A percentile compares a stretch with the other conserved stretches of the same genome.
Conservation (phyloP, 768 basidiomycete genomes). For the Lentinula aciculospora region DNA sequence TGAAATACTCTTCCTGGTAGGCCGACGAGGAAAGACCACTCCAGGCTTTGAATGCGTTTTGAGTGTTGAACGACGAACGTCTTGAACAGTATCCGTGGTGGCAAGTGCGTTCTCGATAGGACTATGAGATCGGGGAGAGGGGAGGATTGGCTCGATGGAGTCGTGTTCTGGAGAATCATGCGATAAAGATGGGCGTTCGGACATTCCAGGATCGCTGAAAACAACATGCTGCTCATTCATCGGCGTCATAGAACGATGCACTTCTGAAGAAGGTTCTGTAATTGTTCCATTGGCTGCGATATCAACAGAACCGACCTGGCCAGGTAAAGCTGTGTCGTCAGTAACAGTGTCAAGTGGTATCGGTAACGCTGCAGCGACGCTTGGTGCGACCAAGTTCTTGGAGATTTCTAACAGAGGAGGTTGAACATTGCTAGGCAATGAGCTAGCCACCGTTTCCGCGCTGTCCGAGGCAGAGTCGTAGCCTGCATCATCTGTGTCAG, state of each 20-base stretch:
- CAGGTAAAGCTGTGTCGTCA: not conserved
- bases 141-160: constrained; percentile 40
- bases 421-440: not conserved
- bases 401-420: not conserved
- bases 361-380: not conserved
- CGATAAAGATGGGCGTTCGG: not conserved
- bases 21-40: constrained; percentile 8
- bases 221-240: not conserved
- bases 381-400: too few species aligned
- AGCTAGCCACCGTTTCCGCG: not conserved
- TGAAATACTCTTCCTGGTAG: not conserved
- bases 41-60: constrained; percentile 9
- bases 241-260: not conserved
- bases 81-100: not conserved
- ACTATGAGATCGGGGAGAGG: constrained; percentile 17
- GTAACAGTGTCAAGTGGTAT: not conserved
- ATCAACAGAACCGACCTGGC: not conserved
- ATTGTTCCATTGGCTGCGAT: not conserved
- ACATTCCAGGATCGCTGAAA: not conserved
- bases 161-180: constrained; percentile 21
- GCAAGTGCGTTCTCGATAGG: constrained; percentile 6
- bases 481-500: constrained; percentile 24
- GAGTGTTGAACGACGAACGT: not conserved
- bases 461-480: constrained; percentile 15
- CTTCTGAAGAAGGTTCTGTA: not conserved